Base-by-base conservation (phyloP, 2,329 filamentous ascomycete species). In the Chaetothyriales sp. region DNA sequence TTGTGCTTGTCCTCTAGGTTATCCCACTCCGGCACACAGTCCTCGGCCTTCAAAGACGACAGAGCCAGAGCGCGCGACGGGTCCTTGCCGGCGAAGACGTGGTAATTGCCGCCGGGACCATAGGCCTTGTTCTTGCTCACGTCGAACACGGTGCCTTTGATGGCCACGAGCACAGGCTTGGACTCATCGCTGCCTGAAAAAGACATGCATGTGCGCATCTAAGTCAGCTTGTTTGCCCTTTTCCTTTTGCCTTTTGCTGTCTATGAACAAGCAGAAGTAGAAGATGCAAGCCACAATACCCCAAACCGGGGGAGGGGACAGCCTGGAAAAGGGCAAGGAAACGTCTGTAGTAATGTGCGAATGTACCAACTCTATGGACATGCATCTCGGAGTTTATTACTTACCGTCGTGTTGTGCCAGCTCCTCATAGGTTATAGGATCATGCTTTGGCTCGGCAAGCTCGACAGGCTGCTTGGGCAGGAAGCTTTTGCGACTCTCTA, bases 31-130 rank as follows among this genome's bases (percentile, higher is more conserved):
- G 92, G 72, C 28, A 72, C 72, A 57, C 86, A 90, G 59, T 96
- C 89, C 61, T 92, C 86, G 4, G 76, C 68, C 66, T 95, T 93
- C 47, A 89, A 80, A 6, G 88, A 95, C 1, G 87, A 92, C 66
- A 81, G 82, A 9, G 81, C 92, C 1, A 98, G 77, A 5, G 88
- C 92, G 55, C 87, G 80, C n/a, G 92, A 96, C 22, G 92, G 84
- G 63, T 98, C 93, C 64, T 94, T 94, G 55, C 92, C 92, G 2
- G 87, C 85, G 64, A 98, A 98, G 18, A 95, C 92, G 61, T 86
- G 78, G 68, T 98, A 98, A 56, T 83, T 80, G 46, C 86, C 89
- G 20, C 81, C 83, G 8, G 84, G 80, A 46, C 81, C 80, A 66
- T 98, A 98, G 15, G 85, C 81, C 57, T 84, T 81, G 68, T 96